Evolutionary conservation across 179 eudicot genomes (phyloP).

Genomic region (Spergularia azorica): DNA sequence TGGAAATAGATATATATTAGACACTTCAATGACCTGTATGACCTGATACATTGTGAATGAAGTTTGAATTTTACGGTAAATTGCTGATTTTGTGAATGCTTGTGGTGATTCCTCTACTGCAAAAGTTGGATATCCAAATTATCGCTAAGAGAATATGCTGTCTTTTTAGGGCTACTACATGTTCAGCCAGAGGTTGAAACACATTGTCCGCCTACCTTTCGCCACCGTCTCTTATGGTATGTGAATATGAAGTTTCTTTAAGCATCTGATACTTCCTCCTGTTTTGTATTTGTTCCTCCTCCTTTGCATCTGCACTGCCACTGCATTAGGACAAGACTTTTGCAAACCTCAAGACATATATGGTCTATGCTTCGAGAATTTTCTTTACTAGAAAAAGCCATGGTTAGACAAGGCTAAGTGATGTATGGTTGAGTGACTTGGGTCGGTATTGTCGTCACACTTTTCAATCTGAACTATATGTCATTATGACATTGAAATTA

Average conservation of each 20-base stretch:
- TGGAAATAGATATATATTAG: background rate
- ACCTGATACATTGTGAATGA: background rate
- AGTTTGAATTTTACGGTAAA: background rate
- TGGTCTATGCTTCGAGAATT: background rate
- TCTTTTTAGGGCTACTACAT: constrained; percentile 81
- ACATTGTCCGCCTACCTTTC: constrained; percentile 85
- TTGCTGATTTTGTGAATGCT: background rate
- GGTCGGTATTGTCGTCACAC: background rate
- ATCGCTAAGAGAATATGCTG: background rate
- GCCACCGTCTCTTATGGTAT: constrained; percentile 87
- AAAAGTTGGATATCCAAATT: background rate
- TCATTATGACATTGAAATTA: background rate
- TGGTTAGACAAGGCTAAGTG: background rate
- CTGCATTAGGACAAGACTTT: background rate
- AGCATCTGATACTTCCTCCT: constrained; percentile 8
- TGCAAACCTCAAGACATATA: background rate
- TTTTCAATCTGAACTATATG: background rate
- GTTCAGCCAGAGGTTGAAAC: constrained; percentile 97
- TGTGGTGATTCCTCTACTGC: background rate
- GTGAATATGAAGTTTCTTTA: constrained; percentile 16
- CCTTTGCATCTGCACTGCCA: background rate
- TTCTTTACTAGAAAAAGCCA: background rate
- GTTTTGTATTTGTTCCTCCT: background rate
- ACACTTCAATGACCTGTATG: background rate
- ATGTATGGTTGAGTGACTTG: no score